A percentile compares a stretch with the other conserved stretches of the same genome.
Conservation (phyloP, 2,329 filamentous ascomycete species). For the Fusarium transvaalense region DNA sequence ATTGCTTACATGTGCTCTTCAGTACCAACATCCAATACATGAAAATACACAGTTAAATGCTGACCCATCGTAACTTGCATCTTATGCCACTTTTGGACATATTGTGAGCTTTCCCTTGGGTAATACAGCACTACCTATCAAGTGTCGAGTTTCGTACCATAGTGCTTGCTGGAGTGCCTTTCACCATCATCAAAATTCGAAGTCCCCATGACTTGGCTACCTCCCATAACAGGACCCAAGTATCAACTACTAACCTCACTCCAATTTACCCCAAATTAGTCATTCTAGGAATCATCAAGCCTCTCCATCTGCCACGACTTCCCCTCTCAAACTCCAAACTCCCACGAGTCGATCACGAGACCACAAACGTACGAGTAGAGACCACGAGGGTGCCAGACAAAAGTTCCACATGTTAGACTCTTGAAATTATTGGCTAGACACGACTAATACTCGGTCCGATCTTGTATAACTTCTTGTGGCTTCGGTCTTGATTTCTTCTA, state of each 20-base stretch:
- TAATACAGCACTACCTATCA: no score
- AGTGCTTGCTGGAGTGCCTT: not conserved
- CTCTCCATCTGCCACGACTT: not conserved
- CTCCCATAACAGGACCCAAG: not conserved
- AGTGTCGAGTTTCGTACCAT: not conserved
- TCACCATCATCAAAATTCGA: not conserved
- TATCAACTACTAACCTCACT: not conserved
- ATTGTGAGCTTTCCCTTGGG: no score
- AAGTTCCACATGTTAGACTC: not conserved
- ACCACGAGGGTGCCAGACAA: not conserved
- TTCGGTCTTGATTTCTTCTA: not conserved
- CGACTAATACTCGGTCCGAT: conserved; percentile 13
- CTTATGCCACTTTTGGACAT: not conserved
- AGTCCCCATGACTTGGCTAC: not conserved
- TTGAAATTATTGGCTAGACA: no score
- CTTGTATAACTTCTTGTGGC: not conserved
- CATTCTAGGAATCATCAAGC: not conserved
- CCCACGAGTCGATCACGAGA: not conserved
- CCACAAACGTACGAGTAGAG: not conserved
- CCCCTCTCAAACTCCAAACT: not conserved
- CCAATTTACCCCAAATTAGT: not conserved
- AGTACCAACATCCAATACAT: not conserved
- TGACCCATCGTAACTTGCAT: not conserved
- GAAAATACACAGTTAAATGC: not conserved
- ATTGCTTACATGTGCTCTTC: not conserved